Evolutionary conservation across 257 asterid genomes (phyloP).

Genomic region (Galeopsis tetrahit): DNA sequence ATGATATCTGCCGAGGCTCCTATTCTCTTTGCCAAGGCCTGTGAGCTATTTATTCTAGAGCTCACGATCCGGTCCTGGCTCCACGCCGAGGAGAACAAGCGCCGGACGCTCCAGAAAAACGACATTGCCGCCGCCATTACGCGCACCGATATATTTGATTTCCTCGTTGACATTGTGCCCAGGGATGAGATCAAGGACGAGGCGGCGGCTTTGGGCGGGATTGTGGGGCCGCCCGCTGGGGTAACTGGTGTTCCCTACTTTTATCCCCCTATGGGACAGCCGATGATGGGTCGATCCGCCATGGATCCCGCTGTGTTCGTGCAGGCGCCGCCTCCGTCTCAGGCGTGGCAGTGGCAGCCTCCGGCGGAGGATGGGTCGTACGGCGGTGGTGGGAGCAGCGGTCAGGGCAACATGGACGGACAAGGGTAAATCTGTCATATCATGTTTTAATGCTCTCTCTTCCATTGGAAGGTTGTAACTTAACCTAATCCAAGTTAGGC

Average conservation of each 20-base stretch:
- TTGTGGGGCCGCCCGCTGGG: conserved; percentile 56
- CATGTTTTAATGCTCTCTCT: conserved; percentile 15
- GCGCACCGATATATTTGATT: conserved; percentile 88
- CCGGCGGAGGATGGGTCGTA: conserved; percentile 65
- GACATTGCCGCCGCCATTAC: conserved; percentile 93
- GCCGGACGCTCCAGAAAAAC: conserved; percentile 85
- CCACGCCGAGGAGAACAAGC: conserved; percentile 96
- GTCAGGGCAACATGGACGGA: conserved; percentile 70
- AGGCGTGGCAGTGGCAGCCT: conserved; percentile 91
- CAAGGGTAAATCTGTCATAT: conserved; percentile 53
- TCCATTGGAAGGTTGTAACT: not conserved
- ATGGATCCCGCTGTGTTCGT: conserved; percentile 67
- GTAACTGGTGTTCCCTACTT: conserved; percentile 85
- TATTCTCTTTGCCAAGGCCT: conserved; percentile 86
- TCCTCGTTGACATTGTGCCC: conserved; percentile 86
- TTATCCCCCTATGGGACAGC: conserved; percentile 81
- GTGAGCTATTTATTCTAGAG: conserved; percentile 90
- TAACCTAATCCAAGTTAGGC: not conserved
- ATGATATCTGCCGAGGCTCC: conserved; percentile 99
- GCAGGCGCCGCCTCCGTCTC: conserved; percentile 66
- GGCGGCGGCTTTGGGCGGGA: conserved; percentile 49
- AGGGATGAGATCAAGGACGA: conserved; percentile 89
- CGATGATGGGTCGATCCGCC: conserved; percentile 81
- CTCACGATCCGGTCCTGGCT: conserved; percentile 94
- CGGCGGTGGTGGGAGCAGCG: conserved; percentile 54